Evolutionary conservation across 768 basidiomycete genomes (phyloP).

Genomic region (Wakefieldia striispora): DNA sequence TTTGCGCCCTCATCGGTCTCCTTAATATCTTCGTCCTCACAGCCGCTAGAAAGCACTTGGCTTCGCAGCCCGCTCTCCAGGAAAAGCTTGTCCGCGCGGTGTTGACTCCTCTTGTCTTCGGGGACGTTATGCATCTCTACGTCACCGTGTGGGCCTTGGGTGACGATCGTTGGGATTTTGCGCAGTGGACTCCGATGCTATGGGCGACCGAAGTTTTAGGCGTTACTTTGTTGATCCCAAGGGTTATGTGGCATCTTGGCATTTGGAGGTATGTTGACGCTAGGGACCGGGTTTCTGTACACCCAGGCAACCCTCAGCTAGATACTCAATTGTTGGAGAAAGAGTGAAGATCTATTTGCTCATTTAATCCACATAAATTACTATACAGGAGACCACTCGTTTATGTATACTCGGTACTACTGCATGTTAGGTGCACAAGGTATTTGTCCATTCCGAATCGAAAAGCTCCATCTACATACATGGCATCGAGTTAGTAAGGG

Average conservation of each 20-base stretch:
- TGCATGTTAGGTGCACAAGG: constrained; percentile 3
- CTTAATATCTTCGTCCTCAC: constrained; percentile 67
- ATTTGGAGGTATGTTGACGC: constrained; percentile 69
- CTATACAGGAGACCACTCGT: constrained; percentile 1
- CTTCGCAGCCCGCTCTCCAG: constrained; percentile 58
- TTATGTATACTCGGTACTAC: constrained; percentile 1
- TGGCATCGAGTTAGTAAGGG: constrained; percentile 43
- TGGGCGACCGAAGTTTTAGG: constrained; percentile 67
- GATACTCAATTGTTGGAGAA: constrained; percentile 5
- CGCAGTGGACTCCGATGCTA: constrained; percentile 65
- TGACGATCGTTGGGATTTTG: constrained; percentile 61
- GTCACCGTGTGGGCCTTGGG: constrained; percentile 76
- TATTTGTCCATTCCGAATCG: constrained; percentile 9
- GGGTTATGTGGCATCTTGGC: constrained; percentile 72
- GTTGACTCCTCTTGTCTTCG: constrained; percentile 65
- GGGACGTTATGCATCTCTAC: constrained; percentile 63
- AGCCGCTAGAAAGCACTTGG: constrained; percentile 58
- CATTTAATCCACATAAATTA: constrained; percentile 18
- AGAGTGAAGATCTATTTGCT: constrained; percentile 20
- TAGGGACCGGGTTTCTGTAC: constrained; percentile 44
- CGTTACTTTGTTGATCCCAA: constrained; percentile 62
- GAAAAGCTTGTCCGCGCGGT: constrained; percentile 67
- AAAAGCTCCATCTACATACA: constrained; percentile 2
- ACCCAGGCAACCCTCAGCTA: background rate
- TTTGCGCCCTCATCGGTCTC: constrained; percentile 70